Evolutionary conservation across 176 grass and related monocot genomes (phyloP), one percentile per base, ranked within the genome.

Genomic region (Juncus effusus): DNA sequence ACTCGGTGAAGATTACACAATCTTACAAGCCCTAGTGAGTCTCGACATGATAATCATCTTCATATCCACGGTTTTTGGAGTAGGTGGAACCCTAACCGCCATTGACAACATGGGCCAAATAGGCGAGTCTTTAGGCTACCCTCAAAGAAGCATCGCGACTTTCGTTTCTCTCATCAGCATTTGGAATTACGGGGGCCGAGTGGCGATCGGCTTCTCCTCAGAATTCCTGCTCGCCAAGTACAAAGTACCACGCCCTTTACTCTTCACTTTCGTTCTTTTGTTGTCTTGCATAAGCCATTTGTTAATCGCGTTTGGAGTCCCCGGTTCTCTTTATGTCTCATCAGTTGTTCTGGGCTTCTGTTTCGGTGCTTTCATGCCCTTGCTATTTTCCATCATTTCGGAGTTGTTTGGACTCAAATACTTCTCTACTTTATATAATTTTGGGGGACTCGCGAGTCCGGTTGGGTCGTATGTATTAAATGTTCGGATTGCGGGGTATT

Each of bases 31-130:
- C 3, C 54, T 94, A 35, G 69, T 94, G 59, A 94, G 90, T 81
- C 41, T 88, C 49, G 90, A 95, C 82, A 89, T 95, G 90, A 8
- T 76, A 13, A 81, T 95, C 0, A 67, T 89, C 10, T 95, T 95
- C 79, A 51, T 85, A 5, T 70, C 90, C 3, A 89, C 90, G 13
- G 79, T 89, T 50, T 88, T 77, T 74, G 90, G 90, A 3, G 28
- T 94, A 42, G 90, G 90, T 3, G 90, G 90, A 16, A 94, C 90
- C 14, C 76, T 94, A 16, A 88, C 90, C 45, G 90, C 90, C 13
- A 77, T 94, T 39, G 90, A 94, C 76, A 94, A 94, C 80, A 70
- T 94, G 79, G 76, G 79, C 4, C 90, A 94, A 76, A 88, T 94
- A 59, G 90, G 90, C 0, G 78, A 94, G 61, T 94, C 90, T 0